These are phyloP conservation scores for Candida tetrigidarum DNA, from an alignment of 1,139 yeast species.

Conservation along the genomic window DNA sequence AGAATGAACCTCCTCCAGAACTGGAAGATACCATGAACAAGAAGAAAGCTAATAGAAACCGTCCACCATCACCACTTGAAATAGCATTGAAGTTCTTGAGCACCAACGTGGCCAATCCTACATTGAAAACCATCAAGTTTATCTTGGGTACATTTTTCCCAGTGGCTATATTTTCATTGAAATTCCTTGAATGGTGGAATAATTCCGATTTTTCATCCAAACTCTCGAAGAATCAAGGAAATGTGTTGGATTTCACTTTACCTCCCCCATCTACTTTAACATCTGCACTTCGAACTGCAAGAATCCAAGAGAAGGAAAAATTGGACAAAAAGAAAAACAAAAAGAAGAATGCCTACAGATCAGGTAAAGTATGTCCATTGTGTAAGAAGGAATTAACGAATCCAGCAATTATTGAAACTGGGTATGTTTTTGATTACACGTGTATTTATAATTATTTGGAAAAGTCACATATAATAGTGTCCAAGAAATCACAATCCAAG, in stretches of 20 bases:
- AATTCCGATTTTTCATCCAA: slow-evolving; percentile 74
- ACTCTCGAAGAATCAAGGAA: slow-evolving; percentile 56
- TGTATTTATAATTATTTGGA: slow-evolving; percentile 76
- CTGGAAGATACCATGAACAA: slow-evolving; percentile 19
- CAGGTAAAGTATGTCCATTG: slow-evolving; percentile 64
- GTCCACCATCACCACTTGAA: slow-evolving; percentile 61
- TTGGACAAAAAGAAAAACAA: too few relatives aligned
- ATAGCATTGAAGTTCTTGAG: slow-evolving; percentile 35
- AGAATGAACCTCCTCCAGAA: slow-evolving; percentile 41
- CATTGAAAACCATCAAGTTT: slow-evolving; percentile 41
- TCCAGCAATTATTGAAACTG: slow-evolving; percentile 91
- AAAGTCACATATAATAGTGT: slow-evolving; percentile 43
- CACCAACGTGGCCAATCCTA: slow-evolving; percentile 40
- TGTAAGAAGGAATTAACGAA: slow-evolving; percentile 68
- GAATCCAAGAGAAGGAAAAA: slow-evolving; percentile 10
- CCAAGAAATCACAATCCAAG: slow-evolving; percentile 21
- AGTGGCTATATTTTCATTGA: slow-evolving; percentile 78
- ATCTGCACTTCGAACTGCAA: slow-evolving; percentile 18
- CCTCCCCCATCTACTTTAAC: slow-evolving; percentile 55
- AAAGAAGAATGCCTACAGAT: slow-evolving; percentile 25
- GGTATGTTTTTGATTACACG: slow-evolving; percentile 86
- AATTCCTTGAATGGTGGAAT: slow-evolving; percentile 96
- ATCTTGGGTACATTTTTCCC: slow-evolving; percentile 70
- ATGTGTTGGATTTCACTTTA: slow-evolving; percentile 50
- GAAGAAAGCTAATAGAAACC: slow-evolving; percentile 32